Evolutionary conservation across 208 protist species (phyloP).

Genomic region (Lotmaria passim): DNA sequence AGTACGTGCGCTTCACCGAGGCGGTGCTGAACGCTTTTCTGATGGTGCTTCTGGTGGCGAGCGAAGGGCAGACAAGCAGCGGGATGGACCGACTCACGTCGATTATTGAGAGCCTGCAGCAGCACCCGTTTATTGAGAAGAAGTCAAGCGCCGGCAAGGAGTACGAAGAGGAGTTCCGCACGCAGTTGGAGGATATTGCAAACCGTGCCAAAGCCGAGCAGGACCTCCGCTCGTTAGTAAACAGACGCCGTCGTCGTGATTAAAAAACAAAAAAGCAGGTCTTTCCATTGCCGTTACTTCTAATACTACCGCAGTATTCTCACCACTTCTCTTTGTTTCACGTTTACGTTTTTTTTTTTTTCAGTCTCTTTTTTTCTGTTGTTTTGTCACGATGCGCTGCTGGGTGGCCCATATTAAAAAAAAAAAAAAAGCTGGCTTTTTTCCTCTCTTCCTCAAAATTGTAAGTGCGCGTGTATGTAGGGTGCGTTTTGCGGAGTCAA

Average conservation of each 20-base stretch:
- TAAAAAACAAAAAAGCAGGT: slow-evolving; percentile 28
- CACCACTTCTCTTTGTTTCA: too few species aligned
- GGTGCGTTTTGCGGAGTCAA: too few species aligned
- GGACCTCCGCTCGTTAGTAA: slow-evolving; percentile 65
- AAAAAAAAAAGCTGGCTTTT: too few species aligned
- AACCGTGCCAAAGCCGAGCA: slow-evolving; percentile 74
- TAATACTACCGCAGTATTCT: too few species aligned
- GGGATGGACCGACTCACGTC: slow-evolving; percentile 71
- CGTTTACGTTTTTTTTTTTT: too few species aligned
- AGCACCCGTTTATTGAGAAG: slow-evolving; percentile 65
- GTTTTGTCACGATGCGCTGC: too few species aligned
- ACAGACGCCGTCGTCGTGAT: slow-evolving; percentile 36
- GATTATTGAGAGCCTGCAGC: slow-evolving; percentile 75
- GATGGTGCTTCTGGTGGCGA: slow-evolving; percentile 79
- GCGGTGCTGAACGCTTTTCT: slow-evolving; percentile 75
- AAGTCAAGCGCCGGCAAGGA: slow-evolving; percentile 56
- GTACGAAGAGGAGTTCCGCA: slow-evolving; percentile 62
- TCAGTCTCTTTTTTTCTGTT: too few species aligned
- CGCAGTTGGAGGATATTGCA: slow-evolving; percentile 69
- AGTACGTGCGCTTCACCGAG: slow-evolving; percentile 58
- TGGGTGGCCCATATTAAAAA: too few species aligned
- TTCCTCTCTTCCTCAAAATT: too few species aligned
- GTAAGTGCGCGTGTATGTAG: too few species aligned
- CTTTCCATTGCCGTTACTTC: too few species aligned
- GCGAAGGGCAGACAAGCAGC: slow-evolving; percentile 64